Base-by-base conservation (phyloP, 225 moss, liverwort and hornwort species). In the Straminergon stramineum region DNA sequence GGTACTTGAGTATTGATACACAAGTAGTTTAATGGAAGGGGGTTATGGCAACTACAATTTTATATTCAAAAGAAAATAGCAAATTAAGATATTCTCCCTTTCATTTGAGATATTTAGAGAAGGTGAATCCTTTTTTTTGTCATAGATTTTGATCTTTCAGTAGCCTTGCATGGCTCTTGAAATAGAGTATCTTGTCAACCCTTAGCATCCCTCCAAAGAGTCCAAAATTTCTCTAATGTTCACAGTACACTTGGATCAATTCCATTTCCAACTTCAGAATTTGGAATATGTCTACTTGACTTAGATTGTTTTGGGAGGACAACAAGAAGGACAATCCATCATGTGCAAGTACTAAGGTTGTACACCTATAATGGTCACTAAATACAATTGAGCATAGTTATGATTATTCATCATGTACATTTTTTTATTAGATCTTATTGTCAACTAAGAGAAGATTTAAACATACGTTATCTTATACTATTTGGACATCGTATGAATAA, bases 371-470 rank as follows among this genome's bases (percentile, higher is more conserved):
- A 26, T 70, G 3, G 14, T 41, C 14, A 24, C 4, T 24, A 41
- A 39, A 24, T 24, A 70, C 41, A 41, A 41, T 7, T 37, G 6
- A 70, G 24, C 14, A 24, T 8, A 14, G 23, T 70, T 70, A 24
- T 1, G 1, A 67, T 67, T 20, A 20, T 11, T n/a, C 12, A 6
- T 69, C 23, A 69, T 23, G 35, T 20, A 35, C 5, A 10, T 67
- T 17, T n/a, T 27, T 66, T 37, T 7, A 13, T 23, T 70, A 2
- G 7, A 22, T n/a, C n/a, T n/a, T 21, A n/a, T 22, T 34, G 12
- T n/a, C 4, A n/a, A n/a, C 0, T 11, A 1, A 69, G 22, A n/a
- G 5, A 69, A 21, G 7, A 13, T 37, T 70, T 4, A 1, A 3
- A 24, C 3, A 70, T 4, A 39, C 7, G 23, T 39, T 7, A 69